Base-by-base conservation (phyloP, 768 basidiomycete species). In the Paxillus ammoniavirescens region DNA sequence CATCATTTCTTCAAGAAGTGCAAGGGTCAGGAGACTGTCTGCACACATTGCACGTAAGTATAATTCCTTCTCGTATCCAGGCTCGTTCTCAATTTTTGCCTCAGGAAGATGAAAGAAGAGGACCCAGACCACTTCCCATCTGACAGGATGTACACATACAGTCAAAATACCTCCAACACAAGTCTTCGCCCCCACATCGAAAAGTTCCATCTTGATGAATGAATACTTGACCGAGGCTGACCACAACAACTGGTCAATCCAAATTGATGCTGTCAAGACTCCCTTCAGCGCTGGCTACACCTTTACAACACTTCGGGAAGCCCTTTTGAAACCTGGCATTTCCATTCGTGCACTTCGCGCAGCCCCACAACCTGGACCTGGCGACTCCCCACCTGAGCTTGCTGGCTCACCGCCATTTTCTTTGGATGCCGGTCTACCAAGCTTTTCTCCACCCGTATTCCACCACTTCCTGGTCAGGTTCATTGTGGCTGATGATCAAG, bases 401-500 rank as follows among this genome's bases (percentile, higher is more conserved):
- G 30, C 14, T 15, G 14, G 14, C 14, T 23, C n/a, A 28, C 17
- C 14, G 30, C 23, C 45, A 15, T n/a, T 8, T 15, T 46, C 45
- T 46, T n/a, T n/a, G 42, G 41, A 10, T 17, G 15, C 14, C 12
- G 41, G 17, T 13, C 6, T 31, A 42, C 41, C 42, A 7, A 12
- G 9, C 5, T 51, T 51, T 21, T 51, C 50, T 26, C 9, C 47
- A 7, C 13, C 36, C 31, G n/a, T 9, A n/a, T 12, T 54, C 37
- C 47, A 48, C 18, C 17, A 54, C 21, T 35, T 33, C 9, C 18
- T 54, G 2, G n/a, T 54, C 7, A 40, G 28, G 41, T 54, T 50
- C 30, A 54, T 56, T n/a, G 36, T 56, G 2, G 45, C 42, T 2
- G 50, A 53, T 33, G 51, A 56, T 35, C 55, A 56, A 31, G 55